Conservation (phyloP, 306 rosid genomes). For the Malus sylvestris region DNA sequence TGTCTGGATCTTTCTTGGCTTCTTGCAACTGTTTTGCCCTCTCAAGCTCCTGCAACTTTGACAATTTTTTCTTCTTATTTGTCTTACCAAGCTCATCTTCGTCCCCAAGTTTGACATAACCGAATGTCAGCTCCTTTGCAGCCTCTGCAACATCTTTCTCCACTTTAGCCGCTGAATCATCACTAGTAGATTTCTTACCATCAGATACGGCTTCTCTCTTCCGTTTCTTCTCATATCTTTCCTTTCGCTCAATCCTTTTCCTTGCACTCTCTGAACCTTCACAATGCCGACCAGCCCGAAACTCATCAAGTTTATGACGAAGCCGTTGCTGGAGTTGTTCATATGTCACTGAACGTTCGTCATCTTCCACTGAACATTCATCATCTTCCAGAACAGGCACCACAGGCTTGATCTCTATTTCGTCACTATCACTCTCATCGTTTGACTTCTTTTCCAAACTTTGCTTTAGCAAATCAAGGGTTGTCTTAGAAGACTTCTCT, state of each 20-base stretch:
- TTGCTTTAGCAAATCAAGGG: slow-evolving; percentile 57
- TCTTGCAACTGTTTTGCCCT: slow-evolving; percentile 61
- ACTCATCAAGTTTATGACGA: slow-evolving; percentile 52
- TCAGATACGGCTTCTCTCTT: slow-evolving; percentile 41
- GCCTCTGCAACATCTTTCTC: slow-evolving; percentile 64
- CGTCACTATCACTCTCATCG: slow-evolving; percentile 20
- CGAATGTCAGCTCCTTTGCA: slow-evolving; percentile 61
- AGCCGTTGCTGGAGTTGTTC: slow-evolving; percentile 67
- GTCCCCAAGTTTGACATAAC: slow-evolving; percentile 56
- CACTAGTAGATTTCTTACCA: slow-evolving; percentile 17
- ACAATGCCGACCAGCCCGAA: slow-evolving; percentile 33
- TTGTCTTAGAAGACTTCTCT: slow-evolving; percentile 50
- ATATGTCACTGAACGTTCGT: slow-evolving; percentile 57
- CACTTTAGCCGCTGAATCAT: slow-evolving; percentile 16
- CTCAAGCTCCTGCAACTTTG: slow-evolving; percentile 65
- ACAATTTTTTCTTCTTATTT: slow-evolving; percentile 57
- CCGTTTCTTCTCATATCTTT: slow-evolving; percentile 40
- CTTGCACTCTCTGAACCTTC: slow-evolving; percentile 37
- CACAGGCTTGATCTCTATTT: slow-evolving; percentile 30
- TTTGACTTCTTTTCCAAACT: slow-evolving; percentile 35
- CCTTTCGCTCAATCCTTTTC: slow-evolving; percentile 47
- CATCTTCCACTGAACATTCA: slow-evolving; percentile 53
- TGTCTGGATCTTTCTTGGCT: slow-evolving; percentile 67
- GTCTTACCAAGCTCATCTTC: slow-evolving; percentile 51
- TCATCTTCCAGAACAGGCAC: slow-evolving; percentile 38